These are phyloP conservation scores for Leccinum broughii DNA, from an alignment of 768 basidiomycete species.

Conservation along the genomic window DNA sequence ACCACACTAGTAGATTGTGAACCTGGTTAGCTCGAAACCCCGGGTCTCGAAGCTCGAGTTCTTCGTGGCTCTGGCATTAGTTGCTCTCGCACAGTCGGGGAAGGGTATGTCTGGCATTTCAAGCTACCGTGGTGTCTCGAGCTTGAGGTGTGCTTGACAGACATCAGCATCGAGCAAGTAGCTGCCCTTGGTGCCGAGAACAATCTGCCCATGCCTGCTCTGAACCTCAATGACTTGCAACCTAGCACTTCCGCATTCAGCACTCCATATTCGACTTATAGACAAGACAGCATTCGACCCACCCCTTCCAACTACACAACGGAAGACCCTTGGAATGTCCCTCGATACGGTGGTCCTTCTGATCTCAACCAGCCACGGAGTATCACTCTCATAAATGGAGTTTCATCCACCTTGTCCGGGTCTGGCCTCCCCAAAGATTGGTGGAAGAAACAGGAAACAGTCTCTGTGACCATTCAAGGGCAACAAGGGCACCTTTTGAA, in stretches of 20 bases:
- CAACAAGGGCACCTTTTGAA: constrained; percentile 93
- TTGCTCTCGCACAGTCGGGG: constrained; percentile 80
- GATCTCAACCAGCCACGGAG: constrained; percentile 29
- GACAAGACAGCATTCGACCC: constrained; percentile 46
- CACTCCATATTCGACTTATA: constrained; percentile 40
- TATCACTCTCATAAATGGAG: constrained; percentile 39
- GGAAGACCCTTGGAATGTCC: constrained; percentile 68
- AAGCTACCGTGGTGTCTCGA: background rate
- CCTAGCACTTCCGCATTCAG: constrained; percentile 53
- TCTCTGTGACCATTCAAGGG: constrained; percentile 72
- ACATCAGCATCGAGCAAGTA: constrained; percentile 80
- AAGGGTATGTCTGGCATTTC: constrained; percentile 52
- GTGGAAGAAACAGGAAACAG: constrained; percentile 82
- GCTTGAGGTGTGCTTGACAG: constrained; percentile 37
- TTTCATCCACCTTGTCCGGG: constrained; percentile 62
- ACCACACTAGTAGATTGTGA: constrained; percentile 67
- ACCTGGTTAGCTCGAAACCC: constrained; percentile 77
- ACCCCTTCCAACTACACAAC: constrained; percentile 54
- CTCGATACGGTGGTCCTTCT: constrained; percentile 27
- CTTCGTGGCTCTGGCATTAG: constrained; percentile 86
- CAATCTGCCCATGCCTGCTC: constrained; percentile 69
- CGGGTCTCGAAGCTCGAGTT: constrained; percentile 88
- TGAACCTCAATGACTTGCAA: constrained; percentile 62
- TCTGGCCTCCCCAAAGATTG: constrained; percentile 76
- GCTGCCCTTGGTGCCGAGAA: constrained; percentile 77